Conservation (phyloP, 2,329 filamentous ascomycete genomes). For the Sporothrix pseudoabietina region DNA sequence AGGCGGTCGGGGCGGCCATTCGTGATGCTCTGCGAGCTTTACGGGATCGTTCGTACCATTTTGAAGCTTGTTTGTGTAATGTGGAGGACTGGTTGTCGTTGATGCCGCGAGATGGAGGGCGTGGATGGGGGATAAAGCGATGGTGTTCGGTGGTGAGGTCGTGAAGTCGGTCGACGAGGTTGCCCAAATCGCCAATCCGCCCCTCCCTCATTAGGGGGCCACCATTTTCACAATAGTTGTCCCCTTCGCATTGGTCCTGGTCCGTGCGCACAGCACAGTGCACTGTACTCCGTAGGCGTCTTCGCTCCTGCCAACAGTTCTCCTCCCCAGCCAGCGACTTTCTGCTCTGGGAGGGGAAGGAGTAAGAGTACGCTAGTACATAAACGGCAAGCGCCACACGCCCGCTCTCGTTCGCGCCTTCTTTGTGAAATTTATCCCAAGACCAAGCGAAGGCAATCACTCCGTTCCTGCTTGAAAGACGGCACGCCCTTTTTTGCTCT, state of each 20-base stretch:
- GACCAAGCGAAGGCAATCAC: background rate
- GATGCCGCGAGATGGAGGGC: slow-evolving; percentile 5
- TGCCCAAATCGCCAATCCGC: slow-evolving; percentile 31
- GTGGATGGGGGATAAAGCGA: background rate
- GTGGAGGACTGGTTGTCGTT: background rate
- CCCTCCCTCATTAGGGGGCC: slow-evolving; percentile 31
- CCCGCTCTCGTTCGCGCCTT: slow-evolving; percentile 17
- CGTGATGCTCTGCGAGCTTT: background rate
- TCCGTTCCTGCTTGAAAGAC: background rate
- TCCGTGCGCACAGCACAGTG: slow-evolving; percentile 32
- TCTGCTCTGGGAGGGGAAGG: background rate
- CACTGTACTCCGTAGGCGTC: background rate
- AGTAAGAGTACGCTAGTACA: slow-evolving; percentile 24
- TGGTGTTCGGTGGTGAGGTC: slow-evolving; percentile 18
- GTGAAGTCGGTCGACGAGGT: slow-evolving; percentile 27
- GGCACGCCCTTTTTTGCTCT: background rate
- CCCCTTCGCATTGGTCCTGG: slow-evolving; percentile 33
- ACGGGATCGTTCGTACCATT: slow-evolving; percentile 25
- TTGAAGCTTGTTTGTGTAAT: slow-evolving; percentile 22
- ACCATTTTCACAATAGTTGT: slow-evolving; percentile 36
- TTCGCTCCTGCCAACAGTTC: background rate
- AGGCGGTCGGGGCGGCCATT: slow-evolving; percentile 13
- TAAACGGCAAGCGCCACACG: slow-evolving; percentile 28
- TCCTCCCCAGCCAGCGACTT: background rate
- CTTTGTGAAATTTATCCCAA: slow-evolving; percentile 26